Evolutionary conservation across 2,329 filamentous ascomycete genomes (phyloP).

Genomic region (Botrytis tulipae): DNA sequence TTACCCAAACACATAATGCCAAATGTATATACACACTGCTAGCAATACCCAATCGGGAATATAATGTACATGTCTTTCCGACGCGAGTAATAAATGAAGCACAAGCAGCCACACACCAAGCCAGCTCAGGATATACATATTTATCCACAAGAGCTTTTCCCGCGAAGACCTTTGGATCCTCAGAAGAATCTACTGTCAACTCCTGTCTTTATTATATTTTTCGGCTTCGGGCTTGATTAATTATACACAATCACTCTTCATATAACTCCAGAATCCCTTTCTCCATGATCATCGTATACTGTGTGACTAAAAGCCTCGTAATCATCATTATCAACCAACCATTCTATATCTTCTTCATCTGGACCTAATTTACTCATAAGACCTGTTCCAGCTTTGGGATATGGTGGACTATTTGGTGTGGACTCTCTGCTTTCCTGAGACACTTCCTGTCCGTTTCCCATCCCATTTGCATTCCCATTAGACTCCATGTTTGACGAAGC

Average conservation of each 20-base stretch:
- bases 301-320: conserved; percentile 39
- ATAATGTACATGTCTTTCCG: not conserved
- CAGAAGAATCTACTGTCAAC: not conserved
- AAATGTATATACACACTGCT: not conserved
- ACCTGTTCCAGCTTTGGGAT: conserved; percentile 62
- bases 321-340: conserved; percentile 56
- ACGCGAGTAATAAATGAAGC: not conserved
- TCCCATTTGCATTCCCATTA: conserved; percentile 26
- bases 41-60: not conserved
- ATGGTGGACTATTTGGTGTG: conserved; percentile 57
- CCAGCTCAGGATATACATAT: not conserved
- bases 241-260: not conserved
- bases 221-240: not conserved
- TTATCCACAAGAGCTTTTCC: not conserved
- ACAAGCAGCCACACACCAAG: not conserved
- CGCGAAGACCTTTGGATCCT: not conserved
- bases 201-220: not conserved
- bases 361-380: conserved; percentile 51
- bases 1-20: not conserved
- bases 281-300: conserved; percentile 35
- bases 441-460: conserved; percentile 27
- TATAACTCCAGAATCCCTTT: conserved; percentile 20
- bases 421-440: conserved; percentile 45
- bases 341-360: conserved; percentile 58
- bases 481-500: not conserved